Evolutionary conservation across 2,329 filamentous ascomycete species (phyloP).

Genomic region (Neurospora sp.): DNA sequence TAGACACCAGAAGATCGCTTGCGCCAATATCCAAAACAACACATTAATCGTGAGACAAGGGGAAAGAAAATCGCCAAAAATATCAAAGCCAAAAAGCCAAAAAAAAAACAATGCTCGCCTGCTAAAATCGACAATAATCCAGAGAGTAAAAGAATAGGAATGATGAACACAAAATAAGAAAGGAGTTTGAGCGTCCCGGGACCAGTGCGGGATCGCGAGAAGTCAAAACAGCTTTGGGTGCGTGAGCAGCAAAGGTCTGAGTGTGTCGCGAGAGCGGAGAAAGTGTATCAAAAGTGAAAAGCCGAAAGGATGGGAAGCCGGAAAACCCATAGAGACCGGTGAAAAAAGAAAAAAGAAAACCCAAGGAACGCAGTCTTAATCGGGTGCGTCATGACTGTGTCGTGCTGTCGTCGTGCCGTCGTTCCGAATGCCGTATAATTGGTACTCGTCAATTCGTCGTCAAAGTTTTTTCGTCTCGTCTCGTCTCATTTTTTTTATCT

Average conservation of each 20-base stretch:
- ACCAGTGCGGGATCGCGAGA: constrained; percentile 12
- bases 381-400: constrained; percentile 1
- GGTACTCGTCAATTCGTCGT: constrained; percentile 12
- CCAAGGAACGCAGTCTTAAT: constrained; percentile 1
- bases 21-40: constrained; percentile 12
- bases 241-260: constrained; percentile 36
- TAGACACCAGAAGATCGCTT: constrained; percentile 12
- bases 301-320: constrained; percentile 7
- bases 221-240: constrained; percentile 27
- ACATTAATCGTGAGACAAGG: constrained; percentile 1
- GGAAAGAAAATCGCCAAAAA: constrained; percentile 15
- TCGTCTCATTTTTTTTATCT: background rate
- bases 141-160: constrained; percentile 23
- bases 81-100: constrained; percentile 17
- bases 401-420: constrained; percentile 1
- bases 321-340: background rate
- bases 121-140: constrained; percentile 22
- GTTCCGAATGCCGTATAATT: constrained; percentile 7
- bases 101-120: constrained; percentile 26
- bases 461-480: constrained; percentile 4
- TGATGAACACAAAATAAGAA: constrained; percentile 24
- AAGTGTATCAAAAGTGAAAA: constrained; percentile 22
- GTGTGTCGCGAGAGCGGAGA: constrained; percentile 20
- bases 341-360: constrained; percentile 4
- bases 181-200: constrained; percentile 21